These are phyloP conservation scores for Exsudoporus floridanus DNA, from an alignment of 1,284 basidiomycete genomes.

Conservation along the genomic window DNA sequence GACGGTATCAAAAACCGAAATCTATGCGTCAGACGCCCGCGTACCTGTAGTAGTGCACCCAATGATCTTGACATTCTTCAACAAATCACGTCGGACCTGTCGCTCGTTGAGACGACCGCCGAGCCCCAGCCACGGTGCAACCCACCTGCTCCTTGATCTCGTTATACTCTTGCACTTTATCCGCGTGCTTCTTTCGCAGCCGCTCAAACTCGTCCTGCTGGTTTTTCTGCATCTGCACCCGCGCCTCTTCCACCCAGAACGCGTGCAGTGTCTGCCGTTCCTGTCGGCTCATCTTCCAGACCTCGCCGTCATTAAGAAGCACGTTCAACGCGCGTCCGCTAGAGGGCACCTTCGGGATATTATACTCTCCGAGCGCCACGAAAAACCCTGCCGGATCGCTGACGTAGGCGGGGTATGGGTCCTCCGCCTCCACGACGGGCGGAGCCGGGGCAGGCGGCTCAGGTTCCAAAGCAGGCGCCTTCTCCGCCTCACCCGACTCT, in stretches of 20 bases:
- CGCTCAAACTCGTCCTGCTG: slow-evolving; percentile 40
- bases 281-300: slow-evolving; percentile 45
- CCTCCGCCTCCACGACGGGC: background rate
- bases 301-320: slow-evolving; percentile 36
- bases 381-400: slow-evolving; percentile 36
- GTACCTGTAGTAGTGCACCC: slow-evolving; percentile 70
- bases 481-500: background rate
- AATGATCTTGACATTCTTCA: slow-evolving; percentile 56
- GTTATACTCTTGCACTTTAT: slow-evolving; percentile 30
- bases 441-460: background rate
- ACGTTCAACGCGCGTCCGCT: slow-evolving; percentile 37
- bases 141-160: slow-evolving; percentile 42
- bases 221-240: slow-evolving; percentile 30
- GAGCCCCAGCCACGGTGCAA: slow-evolving; percentile 11
- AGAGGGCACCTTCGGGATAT: slow-evolving; percentile 37
- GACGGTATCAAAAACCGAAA: background rate
- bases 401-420: slow-evolving; percentile 12
- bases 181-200: slow-evolving; percentile 35
- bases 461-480: background rate
- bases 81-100: slow-evolving; percentile 41
- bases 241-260: slow-evolving; percentile 38
- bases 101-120: slow-evolving; percentile 9
- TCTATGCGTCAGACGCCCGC: background rate
- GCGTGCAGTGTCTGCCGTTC: slow-evolving; percentile 43
- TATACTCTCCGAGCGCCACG: slow-evolving; percentile 29